phyloP scores from a whole-genome alignment of 1,284 basidiomycete species.

The Papiliotrema nemorosa region DNA sequence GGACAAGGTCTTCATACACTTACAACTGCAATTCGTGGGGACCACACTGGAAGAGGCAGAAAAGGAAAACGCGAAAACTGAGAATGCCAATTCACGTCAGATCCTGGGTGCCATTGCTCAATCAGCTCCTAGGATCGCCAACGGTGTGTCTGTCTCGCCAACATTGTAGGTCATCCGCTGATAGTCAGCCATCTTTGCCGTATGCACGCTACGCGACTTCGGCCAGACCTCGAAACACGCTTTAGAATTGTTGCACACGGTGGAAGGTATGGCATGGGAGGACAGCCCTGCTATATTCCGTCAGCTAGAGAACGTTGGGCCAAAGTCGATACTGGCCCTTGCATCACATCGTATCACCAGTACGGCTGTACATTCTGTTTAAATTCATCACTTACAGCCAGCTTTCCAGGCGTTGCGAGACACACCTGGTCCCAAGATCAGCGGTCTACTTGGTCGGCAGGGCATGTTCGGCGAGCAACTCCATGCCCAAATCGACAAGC shows the following conservation, averaged over 20 bases:
- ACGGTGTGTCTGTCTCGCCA: conserved; percentile 16
- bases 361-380: conserved; percentile 1
- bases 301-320: conserved; percentile 32
- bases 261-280: conserved; percentile 47
- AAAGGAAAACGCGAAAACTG: conserved; percentile 19
- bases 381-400: conserved; percentile 4
- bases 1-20: conserved; percentile 46
- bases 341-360: conserved; percentile 18
- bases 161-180: not conserved
- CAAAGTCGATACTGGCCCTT: conserved; percentile 38
- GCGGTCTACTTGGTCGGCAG: not conserved
- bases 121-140: conserved; percentile 35
- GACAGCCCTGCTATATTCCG: conserved; percentile 37
- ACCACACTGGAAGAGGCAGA: conserved; percentile 25
- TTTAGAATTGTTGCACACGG: conserved; percentile 29
- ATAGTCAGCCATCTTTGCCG: conserved; percentile 31
- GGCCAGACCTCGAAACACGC: conserved; percentile 26
- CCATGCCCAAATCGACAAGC: not conserved
- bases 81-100: conserved; percentile 23
- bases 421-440: conserved; percentile 4
- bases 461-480: not conserved
- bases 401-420: conserved; percentile 25
- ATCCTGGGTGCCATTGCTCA: conserved; percentile 34
- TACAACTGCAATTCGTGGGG: conserved; percentile 41
- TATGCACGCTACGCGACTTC: conserved; percentile 21